A percentile compares a stretch with the other conserved stretches of the same genome.
These are phyloP conservation scores for Candida namnaoensis DNA, from an alignment of 805 yeast species.

Conservation along the genomic window DNA sequence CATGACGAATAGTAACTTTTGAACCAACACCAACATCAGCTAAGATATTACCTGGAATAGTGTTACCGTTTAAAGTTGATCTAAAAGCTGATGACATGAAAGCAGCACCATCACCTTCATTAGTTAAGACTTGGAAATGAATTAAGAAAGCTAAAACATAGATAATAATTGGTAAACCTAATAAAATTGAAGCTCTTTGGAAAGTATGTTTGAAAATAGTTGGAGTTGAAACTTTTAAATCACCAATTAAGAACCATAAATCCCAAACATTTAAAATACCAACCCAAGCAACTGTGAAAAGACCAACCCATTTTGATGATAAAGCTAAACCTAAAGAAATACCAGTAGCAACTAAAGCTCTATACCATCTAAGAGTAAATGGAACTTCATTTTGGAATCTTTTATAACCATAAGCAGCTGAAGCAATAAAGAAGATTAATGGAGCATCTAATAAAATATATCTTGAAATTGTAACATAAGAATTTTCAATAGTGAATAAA, in stretches of 20 bases:
- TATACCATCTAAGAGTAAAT: constrained; percentile 48
- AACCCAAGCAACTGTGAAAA: constrained; percentile 74
- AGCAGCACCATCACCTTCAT: constrained; percentile 65
- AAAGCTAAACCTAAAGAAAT: constrained; percentile 65
- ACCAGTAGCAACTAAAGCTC: constrained; percentile 54
- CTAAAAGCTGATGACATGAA: constrained; percentile 70
- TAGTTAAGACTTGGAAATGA: constrained; percentile 49
- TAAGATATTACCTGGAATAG: constrained; percentile 46
- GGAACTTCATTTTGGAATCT: constrained; percentile 60
- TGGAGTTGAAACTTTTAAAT: constrained; percentile 40
- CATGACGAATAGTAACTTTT: constrained; percentile 54
- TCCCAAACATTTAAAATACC: constrained; percentile 54
- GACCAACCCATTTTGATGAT: constrained; percentile 79
- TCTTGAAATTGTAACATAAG: constrained; percentile 63
- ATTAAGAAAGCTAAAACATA: constrained; percentile 52
- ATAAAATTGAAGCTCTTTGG: constrained; percentile 41
- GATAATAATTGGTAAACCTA: constrained; percentile 49
- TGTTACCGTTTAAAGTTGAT: constrained; percentile 49
- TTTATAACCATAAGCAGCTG: constrained; percentile 55
- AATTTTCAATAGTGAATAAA: constrained; percentile 55
- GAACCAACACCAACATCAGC: constrained; percentile 75
- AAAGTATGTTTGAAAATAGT: constrained; percentile 37
- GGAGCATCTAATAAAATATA: constrained; percentile 74
- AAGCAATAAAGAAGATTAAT: constrained; percentile 67
- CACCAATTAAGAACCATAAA: constrained; percentile 69